A percentile compares a stretch with the other conserved stretches of the same genome.
These are phyloP conservation scores for Hordeum marinum DNA, from an alignment of 176 grass and related monocot genomes.

Conservation along the genomic window DNA sequence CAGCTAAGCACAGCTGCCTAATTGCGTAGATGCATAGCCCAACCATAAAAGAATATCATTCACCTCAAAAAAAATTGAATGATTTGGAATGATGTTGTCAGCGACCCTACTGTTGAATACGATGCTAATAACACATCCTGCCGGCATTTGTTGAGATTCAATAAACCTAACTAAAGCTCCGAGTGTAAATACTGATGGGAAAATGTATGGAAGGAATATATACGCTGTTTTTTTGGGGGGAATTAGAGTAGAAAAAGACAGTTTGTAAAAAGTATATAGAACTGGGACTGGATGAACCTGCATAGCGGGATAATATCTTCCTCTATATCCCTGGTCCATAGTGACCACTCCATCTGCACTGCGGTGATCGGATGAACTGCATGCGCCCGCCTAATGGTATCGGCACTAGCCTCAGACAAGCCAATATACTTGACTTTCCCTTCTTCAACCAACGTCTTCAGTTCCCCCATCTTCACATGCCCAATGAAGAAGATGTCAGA, in stretches of 20 bases:
- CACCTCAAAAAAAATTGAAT: background rate
- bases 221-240: background rate
- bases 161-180: background rate
- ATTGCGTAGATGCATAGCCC: background rate
- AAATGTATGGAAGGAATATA: background rate
- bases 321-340: slow-evolving; percentile 83
- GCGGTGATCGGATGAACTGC: slow-evolving; percentile 74
- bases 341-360: slow-evolving; percentile 75
- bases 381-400: slow-evolving; percentile 67
- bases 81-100: background rate
- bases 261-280: background rate
- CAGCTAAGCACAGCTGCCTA: background rate
- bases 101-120: background rate
- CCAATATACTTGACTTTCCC: slow-evolving; percentile 77
- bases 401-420: slow-evolving; percentile 63
- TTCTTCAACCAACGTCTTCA: slow-evolving; percentile 79
- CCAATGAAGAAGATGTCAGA: slow-evolving; percentile 15
- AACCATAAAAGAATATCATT: background rate
- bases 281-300: slow-evolving; percentile 41
- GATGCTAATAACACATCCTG: background rate
- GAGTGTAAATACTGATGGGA: background rate
- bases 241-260: background rate
- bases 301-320: slow-evolving; percentile 74
- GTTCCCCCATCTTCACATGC: slow-evolving; percentile 50
- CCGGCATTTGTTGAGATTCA: background rate